These are phyloP conservation scores for Jaltomata sinuosa DNA, from an alignment of 257 asterid genomes.

Conservation along the genomic window DNA sequence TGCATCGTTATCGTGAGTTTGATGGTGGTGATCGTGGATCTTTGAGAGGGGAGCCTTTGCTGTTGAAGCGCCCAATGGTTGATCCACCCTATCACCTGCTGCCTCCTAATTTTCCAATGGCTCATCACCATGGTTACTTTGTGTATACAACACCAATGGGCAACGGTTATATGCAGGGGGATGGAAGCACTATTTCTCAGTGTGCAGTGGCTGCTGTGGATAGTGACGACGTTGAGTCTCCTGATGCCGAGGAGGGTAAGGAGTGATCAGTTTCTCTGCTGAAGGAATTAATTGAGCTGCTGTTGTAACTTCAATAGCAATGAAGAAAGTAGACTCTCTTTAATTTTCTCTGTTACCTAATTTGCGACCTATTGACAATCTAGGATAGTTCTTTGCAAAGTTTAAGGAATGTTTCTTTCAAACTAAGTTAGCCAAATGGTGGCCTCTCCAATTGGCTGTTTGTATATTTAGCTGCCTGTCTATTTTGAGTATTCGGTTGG, in stretches of 20 bases:
- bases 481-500: background rate
- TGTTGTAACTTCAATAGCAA: background rate
- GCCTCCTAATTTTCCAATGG: conserved; percentile 24
- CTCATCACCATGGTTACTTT: conserved; percentile 46
- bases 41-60: conserved; percentile 35
- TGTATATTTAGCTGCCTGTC: background rate
- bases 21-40: conserved; percentile 76
- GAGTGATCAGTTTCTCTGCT: conserved; percentile 23
- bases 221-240: conserved; percentile 24
- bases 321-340: background rate
- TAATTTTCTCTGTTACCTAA: background rate
- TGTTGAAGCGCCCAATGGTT: conserved; percentile 35
- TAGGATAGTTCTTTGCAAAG: background rate
- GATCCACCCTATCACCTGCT: conserved; percentile 24
- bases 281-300: background rate
- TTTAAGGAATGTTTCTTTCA: background rate
- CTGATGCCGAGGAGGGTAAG: conserved; percentile 29
- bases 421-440: background rate
- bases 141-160: conserved; percentile 30
- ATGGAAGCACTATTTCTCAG: conserved; percentile 48
- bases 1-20: conserved; percentile 73
- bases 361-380: background rate
- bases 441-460: background rate
- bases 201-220: conserved; percentile 5
- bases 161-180: conserved; percentile 40